A percentile compares a stretch with the other conserved stretches of the same genome.
Evolutionary conservation across 345 rosid genomes (phyloP).

Genomic region (Clarkia xantiana): DNA sequence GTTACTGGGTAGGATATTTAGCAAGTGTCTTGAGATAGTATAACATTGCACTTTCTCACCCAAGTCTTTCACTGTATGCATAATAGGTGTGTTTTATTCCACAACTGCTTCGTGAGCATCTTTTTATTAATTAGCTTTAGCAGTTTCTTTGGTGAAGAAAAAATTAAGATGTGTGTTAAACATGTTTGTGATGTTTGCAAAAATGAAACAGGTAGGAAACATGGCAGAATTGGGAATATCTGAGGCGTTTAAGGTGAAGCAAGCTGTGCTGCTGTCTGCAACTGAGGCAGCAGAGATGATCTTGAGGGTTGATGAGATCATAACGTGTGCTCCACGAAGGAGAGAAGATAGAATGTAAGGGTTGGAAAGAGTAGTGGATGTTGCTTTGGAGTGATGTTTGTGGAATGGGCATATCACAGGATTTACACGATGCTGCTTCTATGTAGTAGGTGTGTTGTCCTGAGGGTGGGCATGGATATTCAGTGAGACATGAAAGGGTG

Average conservation of each 20-base stretch:
- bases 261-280: conserved; percentile 81
- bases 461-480: too few species aligned
- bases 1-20: too few species aligned
- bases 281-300: conserved; percentile 79
- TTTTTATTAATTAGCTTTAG: neutral
- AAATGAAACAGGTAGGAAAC: conserved; percentile 52
- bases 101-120: too few species aligned
- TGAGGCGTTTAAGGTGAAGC: conserved; percentile 94
- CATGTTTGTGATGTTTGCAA: neutral
- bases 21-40: too few species aligned
- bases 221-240: conserved; percentile 78
- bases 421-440: too few species aligned
- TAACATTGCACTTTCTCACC: too few species aligned
- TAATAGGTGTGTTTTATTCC: too few species aligned
- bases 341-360: conserved; percentile 63
- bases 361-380: neutral
- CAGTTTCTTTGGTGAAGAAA: neutral
- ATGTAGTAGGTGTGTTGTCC: too few species aligned
- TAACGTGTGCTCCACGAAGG: conserved; percentile 31
- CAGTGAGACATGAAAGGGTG: too few species aligned
- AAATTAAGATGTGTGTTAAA: neutral
- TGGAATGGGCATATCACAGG: too few species aligned
- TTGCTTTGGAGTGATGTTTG: too few species aligned
- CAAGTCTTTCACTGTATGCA: too few species aligned
- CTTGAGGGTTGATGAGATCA: conserved; percentile 37